Evolutionary conservation across 192 early-diverging fungal genomes (phyloP), one percentile per base, ranked within the genome.

Genomic region (Backusella psychrophila): DNA sequence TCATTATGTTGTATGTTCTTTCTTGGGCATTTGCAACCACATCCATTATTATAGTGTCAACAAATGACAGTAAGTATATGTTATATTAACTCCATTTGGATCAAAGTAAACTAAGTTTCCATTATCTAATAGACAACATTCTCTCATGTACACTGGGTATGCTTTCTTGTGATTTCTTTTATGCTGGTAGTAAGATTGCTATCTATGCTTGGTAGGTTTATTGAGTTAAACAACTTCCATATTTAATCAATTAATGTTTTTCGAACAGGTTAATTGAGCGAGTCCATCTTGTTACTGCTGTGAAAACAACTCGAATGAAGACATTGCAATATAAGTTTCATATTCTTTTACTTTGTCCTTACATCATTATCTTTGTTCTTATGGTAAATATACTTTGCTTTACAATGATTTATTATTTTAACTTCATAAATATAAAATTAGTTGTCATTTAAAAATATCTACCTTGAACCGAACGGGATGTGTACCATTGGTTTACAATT

Each of bases 21-120:
- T 84, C 85, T 15, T 87, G 86, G 84, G 70, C 80, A 0, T 87
- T 87, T 56, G 75, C 85, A 23, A 77, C 78, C 15, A 79, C 80
- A 4, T 78, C 83, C 1, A 73, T 80, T 7, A 46, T 85, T 11
- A 38, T 87, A 29, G 77, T 85, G 19, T 83, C 86, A 0, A 87
- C 86, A 26, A 87, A 87, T 69, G 65, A 80, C 14, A 79, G 85
- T 74, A 86, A 75, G 53, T 63, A 29, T 63, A 23, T 63, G 29
- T 56, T 23, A 23, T 17, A 21, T 53, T 26, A 4, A 9, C 26
- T 63, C 8, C 12, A 29, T 63, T 12, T 56, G 3, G 14, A 31
- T 12, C n/a, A n/a, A 21, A 46, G 38, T 69, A n/a, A 0, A 23
- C 19, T 39, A 7, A 21, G 2, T 34, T 59, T 14, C 19, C 19